Percentiles rank a stretch among this genome's conserved stretches.
Conservation (phyloP, 371 early-diverging fungal genomes). For the Dichotomocladium elegans region DNA sequence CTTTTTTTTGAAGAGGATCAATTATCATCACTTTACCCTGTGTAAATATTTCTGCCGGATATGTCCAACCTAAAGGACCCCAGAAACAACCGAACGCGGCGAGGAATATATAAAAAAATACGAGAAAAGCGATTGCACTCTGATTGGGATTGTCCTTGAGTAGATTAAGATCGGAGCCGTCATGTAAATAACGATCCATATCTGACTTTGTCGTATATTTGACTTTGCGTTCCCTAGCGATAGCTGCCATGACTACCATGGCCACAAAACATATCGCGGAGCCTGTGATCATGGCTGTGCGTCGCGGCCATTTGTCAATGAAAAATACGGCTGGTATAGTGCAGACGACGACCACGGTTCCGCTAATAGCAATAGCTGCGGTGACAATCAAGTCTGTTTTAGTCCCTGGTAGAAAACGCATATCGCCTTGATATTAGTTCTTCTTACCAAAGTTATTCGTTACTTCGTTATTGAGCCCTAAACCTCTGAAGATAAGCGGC, state of each 20-base stretch:
- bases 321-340: conserved; percentile 5
- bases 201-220: background rate
- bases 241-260: conserved; percentile 40
- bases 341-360: conserved; percentile 1
- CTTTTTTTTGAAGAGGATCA: too few species aligned
- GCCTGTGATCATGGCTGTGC: conserved; percentile 49
- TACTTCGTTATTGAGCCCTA: background rate
- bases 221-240: conserved; percentile 39
- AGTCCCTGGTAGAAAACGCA: background rate
- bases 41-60: conserved; percentile 86
- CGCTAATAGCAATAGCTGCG: conserved; percentile 4
- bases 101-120: conserved; percentile 70
- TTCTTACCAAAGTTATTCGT: conserved; percentile 2
- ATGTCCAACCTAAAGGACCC: conserved; percentile 28
- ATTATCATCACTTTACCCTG: conserved; percentile 27
- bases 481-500: background rate
- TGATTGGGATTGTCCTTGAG: conserved; percentile 1
- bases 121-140: conserved; percentile 53
- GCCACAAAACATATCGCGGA: conserved; percentile 40
- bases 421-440: background rate
- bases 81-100: conserved; percentile 79
- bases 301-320: conserved; percentile 70
- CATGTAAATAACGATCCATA: background rate
- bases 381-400: background rate
- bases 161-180: background rate